A percentile compares a stretch with the other conserved stretches of the same genome.
Evolutionary conservation across 1,284 basidiomycete genomes (phyloP).

Genomic region (Peniophora sp.): DNA sequence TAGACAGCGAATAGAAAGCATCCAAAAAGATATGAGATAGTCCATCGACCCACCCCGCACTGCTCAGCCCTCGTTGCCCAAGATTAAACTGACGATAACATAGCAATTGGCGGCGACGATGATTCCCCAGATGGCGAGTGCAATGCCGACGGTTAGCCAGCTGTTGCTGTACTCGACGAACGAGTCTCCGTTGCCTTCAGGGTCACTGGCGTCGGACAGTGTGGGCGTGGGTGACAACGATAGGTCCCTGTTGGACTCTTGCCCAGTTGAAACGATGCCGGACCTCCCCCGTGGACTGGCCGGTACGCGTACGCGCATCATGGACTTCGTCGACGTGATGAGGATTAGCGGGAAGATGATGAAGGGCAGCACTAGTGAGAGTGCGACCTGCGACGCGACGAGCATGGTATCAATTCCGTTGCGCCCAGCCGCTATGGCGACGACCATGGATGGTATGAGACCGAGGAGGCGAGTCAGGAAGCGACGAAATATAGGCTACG

Average conservation of each 20-base stretch:
- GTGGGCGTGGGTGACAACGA: background rate
- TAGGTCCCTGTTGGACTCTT: conserved; percentile 31
- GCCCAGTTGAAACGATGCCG: background rate
- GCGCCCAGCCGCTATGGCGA: conserved; percentile 72
- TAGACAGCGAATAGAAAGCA: background rate
- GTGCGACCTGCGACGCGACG: conserved; percentile 84
- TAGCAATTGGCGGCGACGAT: conserved; percentile 71
- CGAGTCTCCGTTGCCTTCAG: background rate
- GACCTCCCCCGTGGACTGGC: background rate
- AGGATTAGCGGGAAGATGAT: conserved; percentile 76
- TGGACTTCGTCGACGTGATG: conserved; percentile 58
- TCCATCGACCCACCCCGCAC: too few species aligned
- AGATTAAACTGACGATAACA: conserved; percentile 45
- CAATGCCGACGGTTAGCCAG: conserved; percentile 45
- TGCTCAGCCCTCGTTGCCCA: conserved; percentile 15
- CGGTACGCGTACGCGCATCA: conserved; percentile 52
- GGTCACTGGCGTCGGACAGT: background rate
- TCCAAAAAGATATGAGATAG: too few species aligned
- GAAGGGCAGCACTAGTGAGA: conserved; percentile 89
- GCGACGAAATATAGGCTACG: conserved; percentile 72
- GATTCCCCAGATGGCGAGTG: conserved; percentile 53
- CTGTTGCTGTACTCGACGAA: conserved; percentile 44
- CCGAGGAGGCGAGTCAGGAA: conserved; percentile 80
- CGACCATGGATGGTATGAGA: conserved; percentile 77
- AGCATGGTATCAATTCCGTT: conserved; percentile 77